Base-by-base conservation (phyloP, 306 rosid genomes). In the Purshia tridentata region DNA sequence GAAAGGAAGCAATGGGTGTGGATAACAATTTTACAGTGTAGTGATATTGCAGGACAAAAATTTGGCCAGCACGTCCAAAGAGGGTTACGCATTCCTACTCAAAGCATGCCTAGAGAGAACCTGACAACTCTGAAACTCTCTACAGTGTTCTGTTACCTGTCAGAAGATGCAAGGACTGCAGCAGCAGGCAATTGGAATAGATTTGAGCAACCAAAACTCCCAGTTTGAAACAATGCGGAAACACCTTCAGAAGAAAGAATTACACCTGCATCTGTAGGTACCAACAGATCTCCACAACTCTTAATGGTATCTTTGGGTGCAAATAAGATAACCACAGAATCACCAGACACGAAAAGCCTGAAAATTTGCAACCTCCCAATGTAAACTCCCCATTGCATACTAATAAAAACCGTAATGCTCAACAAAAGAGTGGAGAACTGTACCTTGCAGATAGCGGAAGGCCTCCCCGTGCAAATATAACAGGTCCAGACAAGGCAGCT, bases 391-490 rank as follows among this genome's bases (percentile, higher is more conserved):
- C 41, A 35, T 12, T 37, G 14, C 13, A 57, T 41, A 45, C 20
- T 6, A 44, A 23, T 14, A 37, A 10, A 29, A 39, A 72, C 49
- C 20, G 12, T 7, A 39, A 16, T 14, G 9, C n/a, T 51, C 54
- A 13, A 1, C 39, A 67, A 71, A 69, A 44, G 23, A 56, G 50
- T 50, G 29, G 52, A 29, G 23, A 57, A 42, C 50, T 50, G 45
- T 57, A 78, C 87, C 84, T 80, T 75, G 74, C 89, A 69, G 83
- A 76, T 64, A 86, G 56, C 69, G 89, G 78, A 66, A 83, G 80
- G 39, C 81, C 87, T 72, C 85, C 77, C 9, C 87, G 83, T 42
- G 87, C 83, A 64, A 61, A 63, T 71, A 86, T 77, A 56, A 86
- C 67, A 41, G 78, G 83, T 54, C 74, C 87, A 70, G 80, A 68